Conservation (phyloP, 148 eudicot genomes). For the Rhododendron williamsianum region DNA sequence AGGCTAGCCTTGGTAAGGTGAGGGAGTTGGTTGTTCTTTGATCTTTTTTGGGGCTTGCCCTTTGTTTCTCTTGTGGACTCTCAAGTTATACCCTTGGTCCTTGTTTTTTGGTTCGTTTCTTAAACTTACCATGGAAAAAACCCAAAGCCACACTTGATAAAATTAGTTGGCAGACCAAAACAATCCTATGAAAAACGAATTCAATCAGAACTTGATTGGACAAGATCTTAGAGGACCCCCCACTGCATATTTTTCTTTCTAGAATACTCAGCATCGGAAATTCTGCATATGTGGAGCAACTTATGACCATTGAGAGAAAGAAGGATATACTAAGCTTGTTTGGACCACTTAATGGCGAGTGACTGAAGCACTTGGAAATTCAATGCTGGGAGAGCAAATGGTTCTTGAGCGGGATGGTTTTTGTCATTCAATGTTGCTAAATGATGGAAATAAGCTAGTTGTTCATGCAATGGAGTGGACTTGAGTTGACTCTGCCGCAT, state of each 20-base stretch:
- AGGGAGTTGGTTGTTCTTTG: not conserved
- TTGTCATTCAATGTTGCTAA: not conserved
- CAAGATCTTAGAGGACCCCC: not conserved
- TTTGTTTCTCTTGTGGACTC: not conserved
- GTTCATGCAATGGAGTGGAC: not conserved
- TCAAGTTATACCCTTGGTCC: not conserved
- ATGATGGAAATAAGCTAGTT: not conserved
- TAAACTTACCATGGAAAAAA: not conserved
- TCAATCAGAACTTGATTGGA: not conserved
- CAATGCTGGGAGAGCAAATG: not conserved
- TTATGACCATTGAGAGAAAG: not conserved
- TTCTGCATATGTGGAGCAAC: not conserved
- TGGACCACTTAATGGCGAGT: not conserved
- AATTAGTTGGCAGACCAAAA: not conserved
- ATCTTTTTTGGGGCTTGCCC: not conserved
- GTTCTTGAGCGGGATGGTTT: not conserved
- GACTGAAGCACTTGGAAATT: not conserved
- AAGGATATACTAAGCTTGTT: not conserved
- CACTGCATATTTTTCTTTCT: not conserved
- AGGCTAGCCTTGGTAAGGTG: not conserved
- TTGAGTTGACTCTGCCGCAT: not conserved
- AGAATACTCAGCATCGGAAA: not conserved
- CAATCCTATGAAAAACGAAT: not conserved
- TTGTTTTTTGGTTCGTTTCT: not conserved
- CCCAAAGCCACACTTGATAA: not conserved